Percentiles rank a stretch among this genome's conserved stretches.
Conservation (phyloP, 768 basidiomycete genomes). For the Dictyophora rubrovolvata region DNA sequence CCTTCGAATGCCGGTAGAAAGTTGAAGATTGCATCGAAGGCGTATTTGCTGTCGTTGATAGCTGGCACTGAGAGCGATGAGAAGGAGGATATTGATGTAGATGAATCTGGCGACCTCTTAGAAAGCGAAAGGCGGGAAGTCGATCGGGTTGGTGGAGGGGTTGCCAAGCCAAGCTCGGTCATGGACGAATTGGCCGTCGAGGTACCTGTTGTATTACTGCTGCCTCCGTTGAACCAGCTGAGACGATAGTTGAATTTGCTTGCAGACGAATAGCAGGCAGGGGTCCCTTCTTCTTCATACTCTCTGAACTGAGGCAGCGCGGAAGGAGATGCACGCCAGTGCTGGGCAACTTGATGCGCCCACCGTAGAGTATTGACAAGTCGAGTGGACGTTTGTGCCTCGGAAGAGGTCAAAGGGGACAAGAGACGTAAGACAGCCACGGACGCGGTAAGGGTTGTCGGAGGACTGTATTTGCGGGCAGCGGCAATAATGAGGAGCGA, state of each 20-base stretch:
- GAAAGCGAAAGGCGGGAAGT: conserved; percentile 11
- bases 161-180: conserved; percentile 16
- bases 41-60: conserved; percentile 17
- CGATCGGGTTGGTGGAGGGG: conserved; percentile 18
- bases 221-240: neutral
- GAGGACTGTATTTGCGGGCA: conserved; percentile 3
- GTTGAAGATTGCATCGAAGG: conserved; percentile 30
- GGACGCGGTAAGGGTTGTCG: conserved; percentile 19
- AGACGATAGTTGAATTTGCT: neutral
- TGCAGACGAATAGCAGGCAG: neutral
- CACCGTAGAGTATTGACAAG: conserved; percentile 29
- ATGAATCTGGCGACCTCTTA: conserved; percentile 1
- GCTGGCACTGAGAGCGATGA: conserved; percentile 8
- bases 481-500: conserved; percentile 31
- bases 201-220: neutral
- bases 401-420: conserved; percentile 21
- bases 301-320: conserved; percentile 21
- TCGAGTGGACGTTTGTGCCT: conserved; percentile 24
- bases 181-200: neutral
- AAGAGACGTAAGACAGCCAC: conserved; percentile 26
- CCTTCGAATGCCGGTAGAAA: conserved; percentile 22
- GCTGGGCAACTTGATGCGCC: conserved; percentile 28
- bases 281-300: conserved; percentile 12
- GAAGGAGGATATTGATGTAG: conserved; percentile 10
- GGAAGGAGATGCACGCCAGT: conserved; percentile 21